A percentile compares a stretch with the other conserved stretches of the same genome.
Evolutionary conservation across 164 flowering plant species (phyloP).

Genomic region (Cinnamomum chago): DNA sequence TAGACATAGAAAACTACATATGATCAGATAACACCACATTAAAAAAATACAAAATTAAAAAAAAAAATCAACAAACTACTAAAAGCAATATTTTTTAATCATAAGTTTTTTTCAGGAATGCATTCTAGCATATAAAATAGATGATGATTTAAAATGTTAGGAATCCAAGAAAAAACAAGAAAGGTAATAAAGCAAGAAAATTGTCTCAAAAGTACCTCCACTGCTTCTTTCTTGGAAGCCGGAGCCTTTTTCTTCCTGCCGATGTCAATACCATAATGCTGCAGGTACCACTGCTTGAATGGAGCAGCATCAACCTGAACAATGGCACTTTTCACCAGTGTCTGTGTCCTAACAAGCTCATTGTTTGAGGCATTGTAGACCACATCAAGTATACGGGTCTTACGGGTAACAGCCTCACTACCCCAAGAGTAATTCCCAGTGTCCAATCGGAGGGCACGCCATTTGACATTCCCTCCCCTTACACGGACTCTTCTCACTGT

Average conservation of each 20-base stretch:
- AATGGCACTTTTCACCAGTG: conserved; percentile 29
- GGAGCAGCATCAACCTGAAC: conserved; percentile 34
- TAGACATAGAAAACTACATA: too few species aligned
- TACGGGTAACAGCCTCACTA: conserved; percentile 29
- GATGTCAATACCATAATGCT: conserved; percentile 28
- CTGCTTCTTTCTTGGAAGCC: conserved; percentile 21
- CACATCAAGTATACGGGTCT: conserved; percentile 31
- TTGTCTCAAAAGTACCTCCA: conserved; percentile 15
- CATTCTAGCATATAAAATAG: too few species aligned
- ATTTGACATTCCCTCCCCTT: conserved; percentile 31
- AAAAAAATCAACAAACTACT: too few species aligned
- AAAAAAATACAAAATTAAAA: too few species aligned
- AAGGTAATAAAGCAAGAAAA: not conserved
- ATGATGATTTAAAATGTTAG: too few species aligned
- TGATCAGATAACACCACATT: not conserved
- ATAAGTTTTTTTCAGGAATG: too few species aligned
- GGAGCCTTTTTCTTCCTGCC: conserved; percentile 26
- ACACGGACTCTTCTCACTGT: conserved; percentile 31
- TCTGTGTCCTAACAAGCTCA: conserved; percentile 32
- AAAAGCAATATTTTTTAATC: too few species aligned
- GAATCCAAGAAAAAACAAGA: too few species aligned
- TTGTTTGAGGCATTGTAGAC: conserved; percentile 37
- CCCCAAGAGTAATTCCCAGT: conserved; percentile 35
- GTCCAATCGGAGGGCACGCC: conserved; percentile 31
- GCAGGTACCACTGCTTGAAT: conserved; percentile 30